A percentile compares a stretch with the other conserved stretches of the same genome.
Conservation (phyloP, 2,329 filamentous ascomycete genomes). For the Phoma sp. region DNA sequence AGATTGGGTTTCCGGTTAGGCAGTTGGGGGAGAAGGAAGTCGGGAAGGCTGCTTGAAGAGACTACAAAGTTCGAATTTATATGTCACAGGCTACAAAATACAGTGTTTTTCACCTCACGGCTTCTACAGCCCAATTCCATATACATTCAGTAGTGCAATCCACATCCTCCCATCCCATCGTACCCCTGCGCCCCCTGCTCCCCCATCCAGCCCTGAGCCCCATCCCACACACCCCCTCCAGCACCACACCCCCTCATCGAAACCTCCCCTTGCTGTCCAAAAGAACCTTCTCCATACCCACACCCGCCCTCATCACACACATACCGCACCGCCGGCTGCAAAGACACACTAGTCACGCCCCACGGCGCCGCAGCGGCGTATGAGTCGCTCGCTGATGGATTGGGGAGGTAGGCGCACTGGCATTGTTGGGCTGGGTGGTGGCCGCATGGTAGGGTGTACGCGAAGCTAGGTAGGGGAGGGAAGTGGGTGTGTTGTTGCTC, state of each 20-base stretch:
- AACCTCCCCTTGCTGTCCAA: not conserved
- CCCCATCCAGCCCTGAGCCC: not conserved
- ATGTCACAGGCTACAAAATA: not conserved
- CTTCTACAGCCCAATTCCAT: not conserved
- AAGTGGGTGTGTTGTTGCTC: not conserved
- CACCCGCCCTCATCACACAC: not conserved
- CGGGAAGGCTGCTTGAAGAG: not conserved
- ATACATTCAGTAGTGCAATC: not conserved
- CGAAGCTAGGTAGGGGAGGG: not conserved
- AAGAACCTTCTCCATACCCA: not conserved
- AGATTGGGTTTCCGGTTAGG: constrained; percentile 19
- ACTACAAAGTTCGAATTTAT: too few relatives aligned
- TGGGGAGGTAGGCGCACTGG: not conserved
- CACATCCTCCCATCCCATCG: not conserved
- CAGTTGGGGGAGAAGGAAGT: constrained; percentile 4
- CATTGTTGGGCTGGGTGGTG: not conserved
- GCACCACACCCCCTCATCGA: too few relatives aligned
- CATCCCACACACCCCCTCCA: not conserved
- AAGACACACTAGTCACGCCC: not conserved
- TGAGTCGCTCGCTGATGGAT: too few relatives aligned
- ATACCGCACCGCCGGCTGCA: not conserved
- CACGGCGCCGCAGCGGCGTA: not conserved
- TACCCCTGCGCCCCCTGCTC: not conserved
- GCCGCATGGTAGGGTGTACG: not conserved
- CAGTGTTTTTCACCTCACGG: not conserved